These are phyloP conservation scores for Castanopsis chinensis DNA, from an alignment of 306 rosid species.

Conservation along the genomic window DNA sequence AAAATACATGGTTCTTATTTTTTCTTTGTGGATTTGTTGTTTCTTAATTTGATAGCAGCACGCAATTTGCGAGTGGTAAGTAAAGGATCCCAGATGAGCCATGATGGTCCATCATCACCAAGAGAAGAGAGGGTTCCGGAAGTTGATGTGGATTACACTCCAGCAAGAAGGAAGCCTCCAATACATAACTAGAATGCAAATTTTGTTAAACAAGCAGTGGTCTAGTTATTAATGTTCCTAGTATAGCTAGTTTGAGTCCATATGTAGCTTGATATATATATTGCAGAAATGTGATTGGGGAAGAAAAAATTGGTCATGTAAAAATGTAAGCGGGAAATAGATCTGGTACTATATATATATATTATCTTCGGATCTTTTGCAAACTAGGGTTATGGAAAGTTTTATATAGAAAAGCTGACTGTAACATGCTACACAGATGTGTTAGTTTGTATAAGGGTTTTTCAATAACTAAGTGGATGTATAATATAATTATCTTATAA, in stretches of 20 bases:
- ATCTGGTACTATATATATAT: neutral
- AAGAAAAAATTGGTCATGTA: neutral
- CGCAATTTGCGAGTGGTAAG: constrained; percentile 44
- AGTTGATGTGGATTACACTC: constrained; percentile 72
- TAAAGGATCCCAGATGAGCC: constrained; percentile 20
- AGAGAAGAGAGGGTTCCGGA: constrained; percentile 41
- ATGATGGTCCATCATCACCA: constrained; percentile 25
- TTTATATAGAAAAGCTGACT: neutral
- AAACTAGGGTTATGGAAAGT: neutral
- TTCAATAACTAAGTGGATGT: neutral
- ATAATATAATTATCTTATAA: neutral
- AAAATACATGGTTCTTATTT: neutral
- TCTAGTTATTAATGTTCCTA: neutral
- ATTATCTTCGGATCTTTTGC: neutral
- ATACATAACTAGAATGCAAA: constrained; percentile 57
- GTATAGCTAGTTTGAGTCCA: neutral
- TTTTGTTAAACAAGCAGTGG: neutral
- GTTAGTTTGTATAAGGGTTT: neutral
- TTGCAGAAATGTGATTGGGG: neutral
- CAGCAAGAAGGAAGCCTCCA: constrained; percentile 80
- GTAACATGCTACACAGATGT: neutral
- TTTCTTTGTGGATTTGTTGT: neutral
- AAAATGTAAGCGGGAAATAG: neutral
- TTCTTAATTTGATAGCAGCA: constrained; percentile 33
- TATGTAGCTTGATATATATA: neutral